phyloP scores from a whole-genome alignment of 345 rosid species.

The Corymbia maculata region DNA sequence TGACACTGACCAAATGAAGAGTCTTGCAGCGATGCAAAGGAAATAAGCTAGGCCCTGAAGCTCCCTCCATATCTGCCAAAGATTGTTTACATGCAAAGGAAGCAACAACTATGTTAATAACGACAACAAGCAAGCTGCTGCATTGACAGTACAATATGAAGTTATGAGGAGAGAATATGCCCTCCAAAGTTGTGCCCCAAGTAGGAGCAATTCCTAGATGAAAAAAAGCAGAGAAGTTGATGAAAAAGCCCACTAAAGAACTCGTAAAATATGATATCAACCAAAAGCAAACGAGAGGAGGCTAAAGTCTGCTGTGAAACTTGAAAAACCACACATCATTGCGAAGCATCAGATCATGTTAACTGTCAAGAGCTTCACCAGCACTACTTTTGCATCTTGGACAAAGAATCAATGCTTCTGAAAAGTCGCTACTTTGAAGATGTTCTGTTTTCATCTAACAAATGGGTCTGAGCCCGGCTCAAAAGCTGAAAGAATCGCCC shows the following conservation, averaged over 20 bases:
- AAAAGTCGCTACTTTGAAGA: not conserved
- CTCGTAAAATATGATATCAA: not conserved
- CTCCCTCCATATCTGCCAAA: constrained; percentile 66
- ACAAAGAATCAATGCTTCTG: not conserved
- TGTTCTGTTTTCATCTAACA: not conserved
- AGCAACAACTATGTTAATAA: not conserved
- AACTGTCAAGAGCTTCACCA: not conserved
- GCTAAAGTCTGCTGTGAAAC: not conserved
- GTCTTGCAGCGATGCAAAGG: constrained; percentile 96
- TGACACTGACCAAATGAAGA: constrained; percentile 69
- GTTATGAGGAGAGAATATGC: not conserved
- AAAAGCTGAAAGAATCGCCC: not conserved
- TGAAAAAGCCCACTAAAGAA: not conserved
- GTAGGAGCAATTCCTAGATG: not conserved
- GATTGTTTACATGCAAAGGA: not conserved
- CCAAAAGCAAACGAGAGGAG: not conserved
- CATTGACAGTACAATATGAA: not conserved
- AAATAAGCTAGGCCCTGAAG: constrained; percentile 57
- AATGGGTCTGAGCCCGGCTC: not conserved
- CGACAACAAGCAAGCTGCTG: not conserved
- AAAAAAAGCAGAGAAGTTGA: not conserved
- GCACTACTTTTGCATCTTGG: not conserved
- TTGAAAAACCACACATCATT: not conserved
- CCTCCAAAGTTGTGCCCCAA: not conserved
- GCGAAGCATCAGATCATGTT: not conserved